These are phyloP conservation scores for Penicillium sumatraense DNA, from an alignment of 2,329 filamentous ascomycete species.

Conservation along the genomic window DNA sequence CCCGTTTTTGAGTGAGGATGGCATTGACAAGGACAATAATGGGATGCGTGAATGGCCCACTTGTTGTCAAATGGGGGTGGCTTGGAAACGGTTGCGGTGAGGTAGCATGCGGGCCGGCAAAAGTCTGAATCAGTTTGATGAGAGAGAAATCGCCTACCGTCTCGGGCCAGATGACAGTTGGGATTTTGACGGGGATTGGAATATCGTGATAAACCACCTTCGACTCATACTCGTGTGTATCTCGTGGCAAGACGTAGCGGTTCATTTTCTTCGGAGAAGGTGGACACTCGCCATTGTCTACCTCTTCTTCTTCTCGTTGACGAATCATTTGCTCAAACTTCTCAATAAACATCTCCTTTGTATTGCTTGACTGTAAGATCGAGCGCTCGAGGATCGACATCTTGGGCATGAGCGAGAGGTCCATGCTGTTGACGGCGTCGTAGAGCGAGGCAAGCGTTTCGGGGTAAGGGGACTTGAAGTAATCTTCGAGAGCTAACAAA, in stretches of 20 bases:
- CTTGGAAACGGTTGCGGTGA: constrained; percentile 81
- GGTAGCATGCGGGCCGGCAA: constrained; percentile 80
- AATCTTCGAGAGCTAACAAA: constrained; percentile 89
- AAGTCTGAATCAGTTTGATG: constrained; percentile 95
- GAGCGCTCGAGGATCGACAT: constrained; percentile 82
- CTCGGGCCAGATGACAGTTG: constrained; percentile 89
- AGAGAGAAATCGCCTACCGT: constrained; percentile 97
- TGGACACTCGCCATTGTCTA: constrained; percentile 38
- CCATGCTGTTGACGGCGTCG: constrained; percentile 94
- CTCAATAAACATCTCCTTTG: constrained; percentile 94
- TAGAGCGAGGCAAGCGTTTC: constrained; percentile 90
- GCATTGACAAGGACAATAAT: constrained; percentile 95
- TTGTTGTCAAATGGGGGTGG: constrained; percentile 92
- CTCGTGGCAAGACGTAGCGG: constrained; percentile 78
- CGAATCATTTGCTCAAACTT: constrained; percentile 96
- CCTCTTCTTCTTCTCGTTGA: constrained; percentile 68
- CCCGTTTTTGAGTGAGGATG: constrained; percentile 90
- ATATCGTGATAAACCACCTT: constrained; percentile 95
- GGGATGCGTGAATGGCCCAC: constrained; percentile 85
- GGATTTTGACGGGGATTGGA: constrained; percentile 94
- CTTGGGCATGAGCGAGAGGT: constrained; percentile 88
- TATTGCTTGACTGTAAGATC: constrained; percentile 86
- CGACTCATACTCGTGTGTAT: constrained; percentile 97
- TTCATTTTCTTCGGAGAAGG: constrained; percentile 62
- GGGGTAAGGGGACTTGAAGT: constrained; percentile 87